phyloP scores from a whole-genome alignment of 805 yeast genomes.

The Candida methanosorbosa region DNA sequence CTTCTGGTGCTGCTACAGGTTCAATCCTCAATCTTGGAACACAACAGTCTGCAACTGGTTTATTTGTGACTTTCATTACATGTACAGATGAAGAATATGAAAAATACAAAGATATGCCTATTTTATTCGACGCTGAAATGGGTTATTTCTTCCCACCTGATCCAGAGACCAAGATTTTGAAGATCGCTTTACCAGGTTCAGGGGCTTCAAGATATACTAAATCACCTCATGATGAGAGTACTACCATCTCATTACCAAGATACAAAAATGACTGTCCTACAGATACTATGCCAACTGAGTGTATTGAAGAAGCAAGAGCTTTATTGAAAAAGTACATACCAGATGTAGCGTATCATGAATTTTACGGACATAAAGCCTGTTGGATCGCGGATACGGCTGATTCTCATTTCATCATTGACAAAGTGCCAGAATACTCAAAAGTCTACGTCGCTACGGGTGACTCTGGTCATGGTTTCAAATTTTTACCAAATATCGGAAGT shows the following conservation, averaged over 20 bases:
- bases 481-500: constrained; percentile 36
- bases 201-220: constrained; percentile 20
- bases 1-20: constrained; percentile 34
- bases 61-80: constrained; percentile 30
- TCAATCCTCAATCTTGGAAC: constrained; percentile 21
- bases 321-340: constrained; percentile 29
- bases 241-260: constrained; percentile 22
- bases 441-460: constrained; percentile 38
- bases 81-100: constrained; percentile 28
- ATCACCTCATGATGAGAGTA: constrained; percentile 12
- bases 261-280: constrained; percentile 22
- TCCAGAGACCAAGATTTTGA: constrained; percentile 25
- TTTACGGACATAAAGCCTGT: constrained; percentile 27
- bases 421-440: constrained; percentile 23
- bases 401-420: constrained; percentile 32
- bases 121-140: constrained; percentile 34
- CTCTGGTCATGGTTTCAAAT: constrained; percentile 40
- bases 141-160: constrained; percentile 47
- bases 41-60: constrained; percentile 30
- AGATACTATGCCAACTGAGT: constrained; percentile 29
- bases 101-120: constrained; percentile 29
- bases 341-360: constrained; percentile 27
- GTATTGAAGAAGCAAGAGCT: constrained; percentile 21
- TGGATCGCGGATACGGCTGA: constrained; percentile 34
- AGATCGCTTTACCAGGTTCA: constrained; percentile 30